These are phyloP conservation scores for Xylaria curta DNA, from an alignment of 495 filamentous ascomycete genomes.

Conservation along the genomic window DNA sequence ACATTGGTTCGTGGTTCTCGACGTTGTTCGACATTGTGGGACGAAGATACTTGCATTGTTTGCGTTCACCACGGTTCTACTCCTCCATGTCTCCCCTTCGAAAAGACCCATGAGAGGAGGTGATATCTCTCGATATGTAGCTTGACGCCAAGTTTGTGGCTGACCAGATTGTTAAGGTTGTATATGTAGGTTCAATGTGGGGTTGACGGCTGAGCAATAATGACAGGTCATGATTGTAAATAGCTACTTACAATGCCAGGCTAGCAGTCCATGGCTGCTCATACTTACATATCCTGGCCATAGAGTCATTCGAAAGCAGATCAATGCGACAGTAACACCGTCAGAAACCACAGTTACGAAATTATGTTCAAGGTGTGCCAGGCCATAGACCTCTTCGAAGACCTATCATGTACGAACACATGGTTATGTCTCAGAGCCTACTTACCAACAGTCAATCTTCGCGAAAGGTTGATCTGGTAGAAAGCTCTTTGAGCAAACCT, in stretches of 20 bases:
- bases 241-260: background rate
- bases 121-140: background rate
- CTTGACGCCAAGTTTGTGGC: background rate
- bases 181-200: conserved; percentile 4
- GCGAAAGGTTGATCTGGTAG: conserved; percentile 1
- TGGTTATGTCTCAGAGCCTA: conserved; percentile 1
- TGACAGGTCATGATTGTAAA: background rate
- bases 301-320: background rate
- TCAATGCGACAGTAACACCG: background rate
- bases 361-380: background rate
- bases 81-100: background rate
- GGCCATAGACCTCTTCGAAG: background rate
- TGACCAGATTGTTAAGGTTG: background rate
- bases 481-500: background rate
- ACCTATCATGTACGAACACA: background rate
- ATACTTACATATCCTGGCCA: background rate
- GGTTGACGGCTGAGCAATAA: conserved; percentile 1
- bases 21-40: conserved; percentile 27
- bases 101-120: background rate
- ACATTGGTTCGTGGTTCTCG: conserved; percentile 30
- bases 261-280: background rate
- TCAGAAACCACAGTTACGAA: background rate
- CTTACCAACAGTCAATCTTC: background rate
- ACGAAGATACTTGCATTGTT: conserved; percentile 34
- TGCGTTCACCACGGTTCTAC: conserved; percentile 23